Percentiles rank a stretch among this genome's conserved stretches.
Evolutionary conservation across 331 rosid species (phyloP).

Genomic region (Acacia pycnantha): DNA sequence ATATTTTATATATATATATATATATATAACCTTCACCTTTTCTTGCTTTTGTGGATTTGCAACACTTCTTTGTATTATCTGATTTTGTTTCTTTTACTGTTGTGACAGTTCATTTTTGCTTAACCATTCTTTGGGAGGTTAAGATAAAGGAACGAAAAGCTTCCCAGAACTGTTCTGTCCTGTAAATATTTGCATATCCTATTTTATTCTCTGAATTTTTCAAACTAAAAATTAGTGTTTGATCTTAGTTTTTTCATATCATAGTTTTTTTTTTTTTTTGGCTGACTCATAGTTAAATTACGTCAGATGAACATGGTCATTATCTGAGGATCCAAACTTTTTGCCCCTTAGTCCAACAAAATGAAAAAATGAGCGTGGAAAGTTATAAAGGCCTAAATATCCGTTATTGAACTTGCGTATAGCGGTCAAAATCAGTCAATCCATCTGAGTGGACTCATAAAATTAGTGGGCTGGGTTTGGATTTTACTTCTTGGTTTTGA

Average conservation of each 20-base stretch:
- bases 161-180: neutral
- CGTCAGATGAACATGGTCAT: neutral
- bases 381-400: neutral
- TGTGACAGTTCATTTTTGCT: neutral
- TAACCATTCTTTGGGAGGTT: neutral
- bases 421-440: neutral
- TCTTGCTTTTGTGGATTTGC: neutral
- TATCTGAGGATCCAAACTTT: neutral
- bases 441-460: neutral
- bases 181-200: neutral
- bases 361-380: neutral
- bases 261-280: neutral
- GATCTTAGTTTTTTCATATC: neutral
- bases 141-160: neutral
- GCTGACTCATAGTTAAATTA: neutral
- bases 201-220: neutral
- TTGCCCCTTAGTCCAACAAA: neutral
- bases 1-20: no score
- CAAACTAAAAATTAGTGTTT: neutral
- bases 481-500: neutral
- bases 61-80: constrained; percentile 4
- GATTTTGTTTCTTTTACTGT: neutral
- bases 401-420: neutral
- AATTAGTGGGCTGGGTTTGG: neutral
- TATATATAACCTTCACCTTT: neutral